Conservation (phyloP, 2,329 filamentous ascomycete species). For the Aspergillus arachidicola region DNA sequence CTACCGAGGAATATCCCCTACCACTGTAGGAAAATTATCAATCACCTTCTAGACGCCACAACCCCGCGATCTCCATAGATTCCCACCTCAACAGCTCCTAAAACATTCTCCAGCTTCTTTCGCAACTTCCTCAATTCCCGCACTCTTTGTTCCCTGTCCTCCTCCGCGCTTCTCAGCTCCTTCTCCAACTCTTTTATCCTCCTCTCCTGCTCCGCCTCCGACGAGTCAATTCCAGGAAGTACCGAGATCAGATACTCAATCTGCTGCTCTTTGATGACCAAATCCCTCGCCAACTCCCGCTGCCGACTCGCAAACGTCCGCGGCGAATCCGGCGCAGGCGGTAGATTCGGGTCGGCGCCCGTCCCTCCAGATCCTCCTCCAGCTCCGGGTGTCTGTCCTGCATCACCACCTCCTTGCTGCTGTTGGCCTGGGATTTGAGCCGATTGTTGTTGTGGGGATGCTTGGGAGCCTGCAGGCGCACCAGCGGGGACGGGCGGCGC, state of each 20-base stretch:
- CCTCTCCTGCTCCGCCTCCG: constrained; percentile 48
- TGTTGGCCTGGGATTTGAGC: constrained; percentile 19
- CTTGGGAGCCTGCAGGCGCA: constrained; percentile 23
- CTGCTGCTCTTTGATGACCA: constrained; percentile 54
- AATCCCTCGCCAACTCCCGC: constrained; percentile 51
- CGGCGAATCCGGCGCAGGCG: constrained; percentile 45
- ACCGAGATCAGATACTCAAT: constrained; percentile 52
- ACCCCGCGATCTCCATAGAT: constrained; percentile 31
- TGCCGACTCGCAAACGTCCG: constrained; percentile 47
- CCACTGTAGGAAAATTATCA: not conserved
- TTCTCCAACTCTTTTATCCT: constrained; percentile 46
- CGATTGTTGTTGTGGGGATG: constrained; percentile 17
- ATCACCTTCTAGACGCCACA: not conserved
- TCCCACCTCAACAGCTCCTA: constrained; percentile 43
- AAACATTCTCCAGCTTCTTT: constrained; percentile 45
- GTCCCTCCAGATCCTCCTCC: constrained; percentile 29
- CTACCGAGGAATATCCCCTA: not conserved
- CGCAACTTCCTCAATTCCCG: constrained; percentile 46
- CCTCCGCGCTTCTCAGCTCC: constrained; percentile 48
- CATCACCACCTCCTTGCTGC: constrained; percentile 11
- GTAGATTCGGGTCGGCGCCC: constrained; percentile 32
- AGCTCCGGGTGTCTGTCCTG: constrained; percentile 16
- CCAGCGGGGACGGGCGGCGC: constrained; percentile 37
- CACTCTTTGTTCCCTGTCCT: constrained; percentile 44
- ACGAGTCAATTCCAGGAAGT: constrained; percentile 49